These are phyloP conservation scores for Trametes gibbosa DNA, from an alignment of 768 basidiomycete genomes.

Conservation along the genomic window DNA sequence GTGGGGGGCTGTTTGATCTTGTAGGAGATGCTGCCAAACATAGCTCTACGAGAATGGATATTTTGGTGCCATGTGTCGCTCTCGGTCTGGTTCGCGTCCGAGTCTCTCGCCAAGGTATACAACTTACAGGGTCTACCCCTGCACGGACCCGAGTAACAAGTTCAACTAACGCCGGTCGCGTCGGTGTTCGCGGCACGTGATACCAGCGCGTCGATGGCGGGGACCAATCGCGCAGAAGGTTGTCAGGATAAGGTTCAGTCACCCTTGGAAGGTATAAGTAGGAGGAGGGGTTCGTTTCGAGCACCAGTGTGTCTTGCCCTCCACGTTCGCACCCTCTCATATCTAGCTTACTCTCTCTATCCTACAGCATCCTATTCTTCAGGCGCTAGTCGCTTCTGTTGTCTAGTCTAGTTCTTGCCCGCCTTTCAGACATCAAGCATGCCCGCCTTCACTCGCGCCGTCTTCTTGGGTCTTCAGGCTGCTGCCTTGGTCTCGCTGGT, in stretches of 20 bases:
- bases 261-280: conserved; percentile 23
- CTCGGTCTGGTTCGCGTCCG: not conserved
- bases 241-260: conserved; percentile 23
- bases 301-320: conserved; percentile 19
- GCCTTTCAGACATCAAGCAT: conserved; percentile 22
- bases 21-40: conserved; percentile 9
- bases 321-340: conserved; percentile 19
- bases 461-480: conserved; percentile 41
- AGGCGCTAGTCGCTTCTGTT: conserved; percentile 20
- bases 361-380: conserved; percentile 16
- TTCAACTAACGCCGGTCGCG: not conserved
- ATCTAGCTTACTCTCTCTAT: conserved; percentile 16
- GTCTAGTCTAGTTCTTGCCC: conserved; percentile 2
- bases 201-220: conserved; percentile 16
- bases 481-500: conserved; percentile 38
- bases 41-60: not conserved
- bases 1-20: conserved; percentile 7
- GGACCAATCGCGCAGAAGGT: conserved; percentile 20
- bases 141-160: not conserved
- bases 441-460: conserved; percentile 37
- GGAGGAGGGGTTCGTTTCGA: not conserved
- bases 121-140: not conserved
- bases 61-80: not conserved
- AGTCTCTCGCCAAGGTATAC: too few species aligned
- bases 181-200: conserved; percentile 17